phyloP scores from a whole-genome alignment of 2,329 filamentous ascomycete species.

The Penicillium sp. region DNA sequence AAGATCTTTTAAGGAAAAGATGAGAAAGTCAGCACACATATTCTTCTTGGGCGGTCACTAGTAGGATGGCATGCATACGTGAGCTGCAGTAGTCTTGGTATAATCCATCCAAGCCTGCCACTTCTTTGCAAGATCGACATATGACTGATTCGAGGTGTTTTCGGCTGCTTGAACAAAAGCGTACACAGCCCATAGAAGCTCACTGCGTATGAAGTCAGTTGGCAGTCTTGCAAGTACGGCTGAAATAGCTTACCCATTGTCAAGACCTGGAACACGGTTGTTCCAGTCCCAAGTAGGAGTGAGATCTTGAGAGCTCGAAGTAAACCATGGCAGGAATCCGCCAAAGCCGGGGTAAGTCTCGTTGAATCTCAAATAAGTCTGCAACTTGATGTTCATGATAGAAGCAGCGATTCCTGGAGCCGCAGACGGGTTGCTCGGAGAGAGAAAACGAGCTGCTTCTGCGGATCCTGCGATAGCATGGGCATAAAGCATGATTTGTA shows the following conservation, averaged over 20 bases:
- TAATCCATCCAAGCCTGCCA: constrained; percentile 49
- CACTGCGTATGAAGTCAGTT: constrained; percentile 24
- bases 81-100: constrained; percentile 38
- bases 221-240: neutral
- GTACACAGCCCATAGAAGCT: constrained; percentile 49
- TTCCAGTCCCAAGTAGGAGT: constrained; percentile 42
- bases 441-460: constrained; percentile 44
- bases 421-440: constrained; percentile 33
- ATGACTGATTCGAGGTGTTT: constrained; percentile 23
- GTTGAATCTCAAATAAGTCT: constrained; percentile 46
- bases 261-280: constrained; percentile 43
- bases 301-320: constrained; percentile 32
- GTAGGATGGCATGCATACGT: constrained; percentile 19
- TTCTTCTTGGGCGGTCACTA: neutral
- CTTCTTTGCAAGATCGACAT: constrained; percentile 32
- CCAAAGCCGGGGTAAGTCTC: constrained; percentile 46
- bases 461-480: constrained; percentile 42
- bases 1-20: constrained; percentile 31
- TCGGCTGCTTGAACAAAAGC: constrained; percentile 43
- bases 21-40: neutral
- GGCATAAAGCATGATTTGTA: constrained; percentile 49
- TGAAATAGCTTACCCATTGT: constrained; percentile 39
- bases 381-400: constrained; percentile 43
- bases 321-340: constrained; percentile 46
- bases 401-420: constrained; percentile 38